Evolutionary conservation across 2,329 filamentous ascomycete species (phyloP).

Genomic region (Aspergillus sp.): DNA sequence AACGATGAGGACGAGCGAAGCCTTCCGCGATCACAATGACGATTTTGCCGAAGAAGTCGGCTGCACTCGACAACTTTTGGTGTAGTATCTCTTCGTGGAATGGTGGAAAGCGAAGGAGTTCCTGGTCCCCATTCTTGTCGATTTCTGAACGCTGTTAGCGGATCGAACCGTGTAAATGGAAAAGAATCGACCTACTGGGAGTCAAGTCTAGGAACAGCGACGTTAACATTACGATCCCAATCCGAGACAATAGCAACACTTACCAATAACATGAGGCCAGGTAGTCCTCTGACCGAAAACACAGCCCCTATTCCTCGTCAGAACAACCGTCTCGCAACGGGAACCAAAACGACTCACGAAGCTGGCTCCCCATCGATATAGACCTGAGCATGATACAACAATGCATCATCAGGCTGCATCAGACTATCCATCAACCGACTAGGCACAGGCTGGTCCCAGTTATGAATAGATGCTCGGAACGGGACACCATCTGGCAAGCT

Average conservation of each 20-base stretch:
- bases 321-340: not conserved
- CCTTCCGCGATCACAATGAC: conserved; percentile 71
- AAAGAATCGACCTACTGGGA: conserved; percentile 24
- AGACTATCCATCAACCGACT: conserved; percentile 53
- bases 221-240: not conserved
- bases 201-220: conserved; percentile 23
- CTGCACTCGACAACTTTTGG: conserved; percentile 64
- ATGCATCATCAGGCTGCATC: conserved; percentile 50
- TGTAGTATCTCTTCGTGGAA: conserved; percentile 65
- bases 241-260: conserved; percentile 11
- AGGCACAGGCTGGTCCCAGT: conserved; percentile 58
- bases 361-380: conserved; percentile 61
- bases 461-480: conserved; percentile 69
- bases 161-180: conserved; percentile 19
- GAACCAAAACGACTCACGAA: conserved; percentile 44
- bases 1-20: conserved; percentile 47
- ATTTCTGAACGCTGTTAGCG: conserved; percentile 23
- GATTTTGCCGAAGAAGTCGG: conserved; percentile 66
- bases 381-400: conserved; percentile 60
- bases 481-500: conserved; percentile 52
- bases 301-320: conserved; percentile 41
- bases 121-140: conserved; percentile 52
- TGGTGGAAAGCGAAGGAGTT: conserved; percentile 61
- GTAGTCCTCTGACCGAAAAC: conserved; percentile 46
- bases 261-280: conserved; percentile 51